Base-by-base conservation (phyloP, 1,284 basidiomycete genomes). In the Sanguinoderma infundibulare region DNA sequence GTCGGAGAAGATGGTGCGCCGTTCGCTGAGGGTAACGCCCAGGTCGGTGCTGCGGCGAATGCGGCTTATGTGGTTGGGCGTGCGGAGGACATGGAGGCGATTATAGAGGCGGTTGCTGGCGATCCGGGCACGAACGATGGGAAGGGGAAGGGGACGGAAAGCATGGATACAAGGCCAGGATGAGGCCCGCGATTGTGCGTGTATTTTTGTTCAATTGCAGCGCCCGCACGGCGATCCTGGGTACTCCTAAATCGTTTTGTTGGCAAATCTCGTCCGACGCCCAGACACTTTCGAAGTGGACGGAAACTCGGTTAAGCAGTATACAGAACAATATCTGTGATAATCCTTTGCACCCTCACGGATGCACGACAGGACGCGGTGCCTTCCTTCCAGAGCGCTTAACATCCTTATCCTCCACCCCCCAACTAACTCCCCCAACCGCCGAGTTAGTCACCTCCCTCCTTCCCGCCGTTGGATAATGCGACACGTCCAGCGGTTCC, bases 31-130 rank as follows among this genome's bases (percentile, higher is more conserved):
- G 69, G 64, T 10, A 69, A 68, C 55, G 68, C 70, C 10, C 70
- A 63, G 3, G 69, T 72, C 1, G 68, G 72, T 0, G 67, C 71
- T 3, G 61, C 69, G 0, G 71, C 65, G 3, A 70, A 68, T 7
- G 60, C 67, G 1, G 69, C 72, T 34, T 67, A 65, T 24, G 60
- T 60, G 17, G 57, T 75, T 0, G 73, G 60, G 2, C 68, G 64
- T 22, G 69, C 69, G 34, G 66, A 69, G 40, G 70, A 77, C 44
- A 53, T 76, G 34, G 74, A 72, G 55, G 68, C 61, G 8, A 63
- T 69, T 0, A 42, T 76, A 59, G 67, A 67, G 24, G 42, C 32
- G 28, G 51, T 55, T 3, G 62, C 47, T 6, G 62, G 55, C 4
- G 17, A 35, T 9, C 20, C 10, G 12, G 28, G 20, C 7, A 9